Evolutionary conservation across 2,329 filamentous ascomycete species (phyloP), one percentile per base, ranked within the genome.

Genomic region (Clonostachys chloroleuca): DNA sequence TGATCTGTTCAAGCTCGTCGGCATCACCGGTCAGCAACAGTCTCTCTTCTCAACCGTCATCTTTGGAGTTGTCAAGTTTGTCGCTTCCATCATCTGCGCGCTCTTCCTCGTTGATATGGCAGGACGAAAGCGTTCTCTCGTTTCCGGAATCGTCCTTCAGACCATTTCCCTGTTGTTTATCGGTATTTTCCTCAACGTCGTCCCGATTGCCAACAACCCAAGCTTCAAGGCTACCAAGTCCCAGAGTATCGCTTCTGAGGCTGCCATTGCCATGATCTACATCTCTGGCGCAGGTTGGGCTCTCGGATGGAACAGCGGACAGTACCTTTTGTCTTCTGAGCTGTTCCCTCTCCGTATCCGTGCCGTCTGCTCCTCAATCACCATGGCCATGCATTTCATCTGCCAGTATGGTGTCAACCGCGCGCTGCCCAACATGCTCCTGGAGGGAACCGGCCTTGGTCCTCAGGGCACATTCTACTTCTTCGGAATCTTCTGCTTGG

Each of bases 91-190:
- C 16, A 37, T 56, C 42, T 59, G 56, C 48, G 58, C 57, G 6
- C 48, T 72, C 40, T 56, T 66, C 54, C 47, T 65, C 51, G 49
- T 62, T 33, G 48, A 65, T 46, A 49, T 62, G 39, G 51, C 65
- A 34, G 54, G 65, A n/a, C 56, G 52, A 20, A 53, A 58, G 14
- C 59, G 55, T 45, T 56, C 61, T 39, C 46, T 63, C 45, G 50
- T 60, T 40, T 44, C 54, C 30, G 56, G 56, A 8, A 55, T 56
- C 8, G 34, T 52, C 16, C 45, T 61, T 20, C 56, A 58, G 42
- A 57, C 54, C 2, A 51, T 53, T 8, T 50, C 59, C 34, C 56
- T 61, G 48, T 52, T 61, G 18, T 63, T 58, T 51, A 58, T 60
- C 12, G 60, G 56, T 16, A 52, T 56, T 33, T 63, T 51, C 44